phyloP scores from a whole-genome alignment of 371 early-diverging fungal species.

The Mortierella sp. region DNA sequence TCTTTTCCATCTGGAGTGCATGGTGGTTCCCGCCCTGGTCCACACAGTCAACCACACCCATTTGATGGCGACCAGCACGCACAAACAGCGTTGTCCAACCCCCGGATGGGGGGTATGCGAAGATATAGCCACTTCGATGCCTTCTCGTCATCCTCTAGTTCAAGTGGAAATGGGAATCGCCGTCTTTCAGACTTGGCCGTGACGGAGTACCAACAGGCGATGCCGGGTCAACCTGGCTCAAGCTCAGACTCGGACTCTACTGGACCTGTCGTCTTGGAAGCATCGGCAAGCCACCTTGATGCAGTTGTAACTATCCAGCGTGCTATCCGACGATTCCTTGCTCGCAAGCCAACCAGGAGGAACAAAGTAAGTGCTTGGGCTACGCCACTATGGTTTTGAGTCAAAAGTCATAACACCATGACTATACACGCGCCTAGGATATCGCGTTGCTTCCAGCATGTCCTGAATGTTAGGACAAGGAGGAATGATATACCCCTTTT shows the following conservation, averaged over 20 bases:
- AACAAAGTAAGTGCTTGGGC: constrained; percentile 6
- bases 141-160: neutral
- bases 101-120: constrained; percentile 21
- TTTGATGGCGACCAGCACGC: constrained; percentile 9
- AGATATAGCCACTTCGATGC: neutral
- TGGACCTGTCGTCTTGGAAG: neutral
- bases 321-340: constrained; percentile 39
- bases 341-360: constrained; percentile 16
- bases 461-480: constrained; percentile 5
- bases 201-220: neutral
- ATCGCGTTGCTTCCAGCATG: constrained; percentile 13
- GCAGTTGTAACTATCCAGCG: constrained; percentile 39
- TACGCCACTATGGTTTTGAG: neutral
- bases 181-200: neutral
- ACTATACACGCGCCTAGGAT: no score
- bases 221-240: neutral
- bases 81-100: constrained; percentile 17
- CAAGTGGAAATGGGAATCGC: constrained; percentile 9
- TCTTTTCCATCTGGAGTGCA: constrained; percentile 1
- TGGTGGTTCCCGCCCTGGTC: neutral
- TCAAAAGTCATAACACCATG: neutral
- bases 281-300: neutral
- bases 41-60: neutral
- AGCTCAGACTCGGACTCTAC: neutral
- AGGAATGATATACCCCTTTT: constrained; percentile 9